Base-by-base conservation (phyloP, 1,139 yeast species). In the Saccharomycopsis crataegensis region DNA sequence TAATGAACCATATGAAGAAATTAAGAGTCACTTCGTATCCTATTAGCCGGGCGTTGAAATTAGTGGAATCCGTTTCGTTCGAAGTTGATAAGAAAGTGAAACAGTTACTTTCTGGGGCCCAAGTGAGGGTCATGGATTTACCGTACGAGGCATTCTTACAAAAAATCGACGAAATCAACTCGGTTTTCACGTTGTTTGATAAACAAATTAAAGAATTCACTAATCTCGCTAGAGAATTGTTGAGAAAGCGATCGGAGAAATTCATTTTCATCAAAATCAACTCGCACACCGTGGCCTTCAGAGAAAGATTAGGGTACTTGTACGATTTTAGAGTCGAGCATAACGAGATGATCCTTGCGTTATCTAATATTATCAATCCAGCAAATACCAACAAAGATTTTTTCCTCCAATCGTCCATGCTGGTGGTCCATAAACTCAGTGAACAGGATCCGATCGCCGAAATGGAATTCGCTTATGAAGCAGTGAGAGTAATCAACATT, bases 161-260 rank as follows among this genome's bases (percentile, higher is more conserved):
- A 0, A 56, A 64, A 1, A 58, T 68, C 1, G 42, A 59, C 1
- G 63, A 63, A 1, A 57, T 73, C 0, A 57, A 64, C 1, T 61
- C 63, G 0, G 64, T 77, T 0, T 68, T 78, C 40, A 66, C 63
- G 2, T 64, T 71, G 1, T 76, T 83, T 76, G 84, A 82, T 45
- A 73, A 70, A 58, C 75, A 70, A 59, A 67, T 71, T 57, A 80
- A 74, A 65, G 86, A 71, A 65, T 84, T 79, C 67, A 79, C 73
- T 54, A 76, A 72, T 54, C 65, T 86, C 49, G 77, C 89, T 0
- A 75, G 98, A 59, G 97, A 90, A 60, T 68, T 86, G 11, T 72
- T 86, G 41, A 73, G 97, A 57, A 87, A 83, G 63, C 71, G 95
- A 48, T 79, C 82, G 14, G 95, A 87, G 56, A 83, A 82, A 59